Conservation (phyloP, 495 filamentous ascomycete genomes). For the Aspergillus sparsus region DNA sequence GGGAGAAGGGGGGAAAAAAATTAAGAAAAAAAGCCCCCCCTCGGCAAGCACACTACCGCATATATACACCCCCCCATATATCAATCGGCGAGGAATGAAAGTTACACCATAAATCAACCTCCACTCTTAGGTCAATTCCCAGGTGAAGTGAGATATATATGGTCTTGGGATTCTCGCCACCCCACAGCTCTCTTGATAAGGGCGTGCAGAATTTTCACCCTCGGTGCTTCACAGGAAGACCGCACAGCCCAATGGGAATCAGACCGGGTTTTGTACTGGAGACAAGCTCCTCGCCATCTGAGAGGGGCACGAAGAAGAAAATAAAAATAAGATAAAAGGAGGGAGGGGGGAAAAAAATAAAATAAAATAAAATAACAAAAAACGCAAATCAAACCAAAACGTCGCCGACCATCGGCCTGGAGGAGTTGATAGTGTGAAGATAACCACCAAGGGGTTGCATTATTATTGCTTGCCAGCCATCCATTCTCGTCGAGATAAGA, state of each 20-base stretch:
- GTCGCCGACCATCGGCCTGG: conserved; percentile 19
- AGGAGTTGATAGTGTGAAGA: conserved; percentile 20
- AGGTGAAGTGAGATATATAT: conserved; percentile 17
- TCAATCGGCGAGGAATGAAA: neutral
- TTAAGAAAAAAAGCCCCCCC: too few species aligned
- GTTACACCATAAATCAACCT: neutral
- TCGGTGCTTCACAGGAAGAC: neutral
- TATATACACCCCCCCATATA: neutral
- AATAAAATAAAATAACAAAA: conserved; percentile 2
- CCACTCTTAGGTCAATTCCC: neutral
- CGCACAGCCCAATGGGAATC: conserved; percentile 15
- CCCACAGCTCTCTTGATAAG: conserved; percentile 7
- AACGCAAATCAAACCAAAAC: conserved; percentile 12
- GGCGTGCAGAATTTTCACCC: conserved; percentile 8
- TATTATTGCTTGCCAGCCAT: conserved; percentile 7
- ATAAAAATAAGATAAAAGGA: neutral
- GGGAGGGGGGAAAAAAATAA: neutral
- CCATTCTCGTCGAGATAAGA: conserved; percentile 17
- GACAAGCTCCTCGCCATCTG: neutral
- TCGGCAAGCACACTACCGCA: neutral
- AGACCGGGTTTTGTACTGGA: conserved; percentile 19
- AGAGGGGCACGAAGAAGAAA: neutral
- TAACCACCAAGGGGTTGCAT: conserved; percentile 16
- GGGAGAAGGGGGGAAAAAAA: neutral
- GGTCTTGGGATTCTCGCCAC: neutral